Conservation (phyloP, 2,329 filamentous ascomycete genomes). For the Sporothrix brasiliensis region DNA sequence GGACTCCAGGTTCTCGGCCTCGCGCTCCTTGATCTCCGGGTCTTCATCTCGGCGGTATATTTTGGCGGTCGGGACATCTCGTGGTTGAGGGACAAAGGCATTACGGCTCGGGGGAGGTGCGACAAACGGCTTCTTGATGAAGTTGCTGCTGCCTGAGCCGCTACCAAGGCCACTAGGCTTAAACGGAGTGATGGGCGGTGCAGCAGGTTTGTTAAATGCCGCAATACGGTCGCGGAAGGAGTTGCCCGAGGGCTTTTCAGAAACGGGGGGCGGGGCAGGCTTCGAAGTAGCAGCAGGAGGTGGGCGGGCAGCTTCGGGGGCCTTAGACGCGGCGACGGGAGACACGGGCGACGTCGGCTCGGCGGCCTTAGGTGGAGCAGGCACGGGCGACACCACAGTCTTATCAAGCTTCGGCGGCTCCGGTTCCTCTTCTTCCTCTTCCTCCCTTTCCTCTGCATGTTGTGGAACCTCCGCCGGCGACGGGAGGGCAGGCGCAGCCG, state of each 20-base stretch:
- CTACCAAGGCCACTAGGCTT: conserved; percentile 70
- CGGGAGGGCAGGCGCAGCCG: not conserved
- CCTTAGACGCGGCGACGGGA: conserved; percentile 42
- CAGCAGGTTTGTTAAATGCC: conserved; percentile 89
- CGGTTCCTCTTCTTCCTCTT: conserved; percentile 40
- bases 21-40: conserved; percentile 67
- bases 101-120: conserved; percentile 91
- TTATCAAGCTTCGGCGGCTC: conserved; percentile 37
- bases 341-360: conserved; percentile 40
- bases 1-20: conserved; percentile 66
- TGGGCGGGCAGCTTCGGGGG: conserved; percentile 46
- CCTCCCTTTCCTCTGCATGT: conserved; percentile 22
- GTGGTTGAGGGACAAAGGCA: conserved; percentile 78
- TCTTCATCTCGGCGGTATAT: conserved; percentile 88
- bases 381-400: conserved; percentile 36
- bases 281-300: conserved; percentile 46
- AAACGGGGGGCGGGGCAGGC: conserved; percentile 60
- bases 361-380: conserved; percentile 36
- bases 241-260: conserved; percentile 72
- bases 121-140: conserved; percentile 97
- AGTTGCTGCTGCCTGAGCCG: conserved; percentile 58
- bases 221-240: conserved; percentile 96
- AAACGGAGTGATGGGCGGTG: conserved; percentile 85
- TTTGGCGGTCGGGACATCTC: conserved; percentile 71
- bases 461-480: conserved; percentile 36